Conservation (phyloP, 2,329 filamentous ascomycete genomes). For the Botrytis fragariae region DNA sequence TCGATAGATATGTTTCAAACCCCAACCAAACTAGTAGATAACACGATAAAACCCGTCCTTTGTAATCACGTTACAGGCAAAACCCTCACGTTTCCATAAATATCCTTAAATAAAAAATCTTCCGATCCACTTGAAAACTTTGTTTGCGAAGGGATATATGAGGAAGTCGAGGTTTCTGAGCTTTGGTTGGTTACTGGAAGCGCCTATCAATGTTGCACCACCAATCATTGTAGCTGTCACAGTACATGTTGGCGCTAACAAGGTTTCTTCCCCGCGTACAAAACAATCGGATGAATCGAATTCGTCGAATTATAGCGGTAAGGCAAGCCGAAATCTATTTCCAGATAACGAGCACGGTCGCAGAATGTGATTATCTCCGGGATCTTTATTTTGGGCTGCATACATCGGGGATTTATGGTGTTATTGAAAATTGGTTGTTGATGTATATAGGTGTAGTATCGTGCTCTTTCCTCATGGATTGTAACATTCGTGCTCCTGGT, state of each 20-base stretch:
- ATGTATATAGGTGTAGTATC: conserved; percentile 21
- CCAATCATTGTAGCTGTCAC: conserved; percentile 18
- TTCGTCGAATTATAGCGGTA: conserved; percentile 8
- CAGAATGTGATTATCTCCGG: conserved; percentile 9
- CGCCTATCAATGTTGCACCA: conserved; percentile 3
- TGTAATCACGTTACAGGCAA: conserved; percentile 10
- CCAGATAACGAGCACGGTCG: conserved; percentile 11
- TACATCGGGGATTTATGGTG: conserved; percentile 2
- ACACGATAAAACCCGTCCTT: not conserved
- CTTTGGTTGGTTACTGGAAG: conserved; percentile 17
- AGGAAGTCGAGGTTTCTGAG: not conserved
- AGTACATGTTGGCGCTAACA: conserved; percentile 21
- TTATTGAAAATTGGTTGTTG: not conserved
- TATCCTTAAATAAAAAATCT: not conserved
- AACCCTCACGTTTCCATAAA: conserved; percentile 15
- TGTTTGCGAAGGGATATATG: not conserved
- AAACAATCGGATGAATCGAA: conserved; percentile 13
- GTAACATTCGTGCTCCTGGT: not conserved
- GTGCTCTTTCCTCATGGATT: conserved; percentile 8
- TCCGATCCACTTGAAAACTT: conserved; percentile 13
- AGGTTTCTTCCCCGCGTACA: conserved; percentile 20
- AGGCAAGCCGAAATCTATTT: conserved; percentile 17
- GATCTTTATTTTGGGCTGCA: conserved; percentile 21
- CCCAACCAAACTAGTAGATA: conserved; percentile 12
- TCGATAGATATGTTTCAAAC: conserved; percentile 10